Evolutionary conservation across 352 stramenopile species (phyloP).

Genomic region (Globisporangium iwayamae): DNA sequence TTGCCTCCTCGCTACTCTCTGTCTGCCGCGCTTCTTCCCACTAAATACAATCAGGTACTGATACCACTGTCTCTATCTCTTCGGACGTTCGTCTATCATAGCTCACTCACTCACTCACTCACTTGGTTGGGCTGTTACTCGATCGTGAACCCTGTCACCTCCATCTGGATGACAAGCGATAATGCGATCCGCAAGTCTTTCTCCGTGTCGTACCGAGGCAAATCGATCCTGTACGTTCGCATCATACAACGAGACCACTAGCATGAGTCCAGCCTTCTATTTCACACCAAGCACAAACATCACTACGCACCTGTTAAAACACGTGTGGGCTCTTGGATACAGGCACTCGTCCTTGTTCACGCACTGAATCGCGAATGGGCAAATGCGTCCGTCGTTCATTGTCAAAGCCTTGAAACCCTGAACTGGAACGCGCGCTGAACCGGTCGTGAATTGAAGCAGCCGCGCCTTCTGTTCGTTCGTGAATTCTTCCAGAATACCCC

Average conservation of each 20-base stretch:
- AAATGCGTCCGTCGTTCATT: constrained; percentile 87
- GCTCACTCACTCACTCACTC: neutral
- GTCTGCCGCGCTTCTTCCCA: neutral
- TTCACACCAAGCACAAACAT: constrained; percentile 13
- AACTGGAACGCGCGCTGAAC: constrained; percentile 92
- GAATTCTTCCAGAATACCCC: constrained; percentile 94
- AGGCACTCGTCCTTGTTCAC: constrained; percentile 77
- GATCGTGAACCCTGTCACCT: constrained; percentile 85
- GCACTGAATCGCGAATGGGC: constrained; percentile 83
- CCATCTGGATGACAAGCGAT: constrained; percentile 84
- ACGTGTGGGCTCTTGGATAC: constrained; percentile 82
- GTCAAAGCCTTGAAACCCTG: constrained; percentile 86
- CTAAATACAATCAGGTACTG: constrained; percentile 11
- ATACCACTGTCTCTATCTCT: neutral
- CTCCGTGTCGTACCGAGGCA: constrained; percentile 69
- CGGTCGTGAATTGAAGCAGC: constrained; percentile 98
- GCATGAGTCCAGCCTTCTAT: neutral
- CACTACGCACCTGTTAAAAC: constrained; percentile 68
- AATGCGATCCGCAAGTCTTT: constrained; percentile 77
- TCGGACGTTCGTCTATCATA: constrained; percentile 7
- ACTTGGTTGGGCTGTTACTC: constrained; percentile 34
- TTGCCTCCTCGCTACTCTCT: neutral
- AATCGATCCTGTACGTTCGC: constrained; percentile 49
- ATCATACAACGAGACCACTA: constrained; percentile 11
- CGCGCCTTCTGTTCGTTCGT: constrained; percentile 93